Base-by-base conservation (phyloP, 108 stramenopile species). In the Nitzschia sp. region DNA sequence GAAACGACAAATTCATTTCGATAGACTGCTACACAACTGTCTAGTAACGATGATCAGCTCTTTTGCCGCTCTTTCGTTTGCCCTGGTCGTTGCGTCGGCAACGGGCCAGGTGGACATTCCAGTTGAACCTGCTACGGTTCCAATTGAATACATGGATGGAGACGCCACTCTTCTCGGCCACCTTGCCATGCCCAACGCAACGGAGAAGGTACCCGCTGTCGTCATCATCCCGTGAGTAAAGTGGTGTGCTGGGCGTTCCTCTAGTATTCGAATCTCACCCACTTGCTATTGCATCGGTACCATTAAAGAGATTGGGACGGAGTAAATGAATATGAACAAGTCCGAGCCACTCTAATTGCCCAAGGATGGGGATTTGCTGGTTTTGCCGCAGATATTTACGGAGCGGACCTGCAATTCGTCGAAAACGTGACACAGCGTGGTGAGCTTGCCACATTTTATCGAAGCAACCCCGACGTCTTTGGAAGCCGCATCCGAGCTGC, bases 321-420 rank as follows among this genome's bases (percentile, higher is more conserved):
- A 38, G 60, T 62, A 26, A 63, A 71, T 51, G 76, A 77, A 24
- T 81, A 81, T 35, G 83, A 84, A 55, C 48, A 68, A 38, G 61
- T 75, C 9, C 76, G 83, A 49, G 83, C 83, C 6, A 84, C 72
- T 13, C 59, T 77, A 63, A 70, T 84, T 21, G 66, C 66, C 2
- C 28, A 80, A 21, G 64, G 70, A 34, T 74, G 77, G 33, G 76
- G 76, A 24, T 73, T 48, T 31, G 67, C 77, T 11, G 79, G 68
- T 6, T 80, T 84, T 38, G 76, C 73, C 4, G 83, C 83, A 35
- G 83, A 84, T 64, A 75, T 80, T 27, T 84, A 68, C 36, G 83
- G 83, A 8, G 72, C 65, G 0, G 72, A 75, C 17, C 61, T 70
- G 25, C 61, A 72, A 1, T 56, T 54, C 21, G 56, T 74, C 4